Percentiles rank a stretch among this genome's conserved stretches.
phyloP scores from a whole-genome alignment of 2,329 filamentous ascomycete genomes.

The Berkeleyomyces basicola region DNA sequence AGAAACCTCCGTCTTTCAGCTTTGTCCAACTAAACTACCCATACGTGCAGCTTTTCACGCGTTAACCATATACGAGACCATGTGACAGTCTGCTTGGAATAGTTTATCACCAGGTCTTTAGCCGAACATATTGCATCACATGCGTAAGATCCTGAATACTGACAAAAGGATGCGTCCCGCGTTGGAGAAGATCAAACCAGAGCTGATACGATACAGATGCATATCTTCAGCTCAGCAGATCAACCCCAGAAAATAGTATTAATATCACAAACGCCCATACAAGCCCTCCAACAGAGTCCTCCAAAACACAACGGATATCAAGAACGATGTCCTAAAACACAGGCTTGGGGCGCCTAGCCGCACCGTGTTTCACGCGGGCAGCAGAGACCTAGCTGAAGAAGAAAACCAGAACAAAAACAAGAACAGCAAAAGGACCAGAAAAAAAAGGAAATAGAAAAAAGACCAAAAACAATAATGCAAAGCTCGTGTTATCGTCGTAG shows the following conservation, averaged over 20 bases:
- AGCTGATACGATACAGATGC: background rate
- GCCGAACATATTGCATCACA: too few relatives aligned
- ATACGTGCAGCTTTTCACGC: too few relatives aligned
- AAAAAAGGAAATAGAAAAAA: background rate
- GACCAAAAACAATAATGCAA: background rate
- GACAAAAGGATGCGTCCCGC: background rate
- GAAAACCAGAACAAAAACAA: background rate
- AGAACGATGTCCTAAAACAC: background rate
- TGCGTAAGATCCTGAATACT: too few relatives aligned
- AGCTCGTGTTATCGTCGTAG: slow-evolving; percentile 11
- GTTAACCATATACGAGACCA: background rate
- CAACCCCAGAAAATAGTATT: background rate
- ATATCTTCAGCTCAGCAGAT: background rate
- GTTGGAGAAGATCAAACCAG: background rate
- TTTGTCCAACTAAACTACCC: too few relatives aligned
- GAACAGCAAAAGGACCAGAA: background rate
- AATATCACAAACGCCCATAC: background rate
- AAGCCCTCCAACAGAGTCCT: background rate
- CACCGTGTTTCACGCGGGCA: background rate
- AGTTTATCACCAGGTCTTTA: too few relatives aligned
- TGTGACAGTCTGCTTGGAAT: background rate
- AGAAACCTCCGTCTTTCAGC: too few relatives aligned
- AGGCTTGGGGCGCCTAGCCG: background rate
- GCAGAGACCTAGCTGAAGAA: background rate
- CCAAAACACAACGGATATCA: background rate